Evolutionary conservation across 2,329 filamentous ascomycete genomes (phyloP).

Genomic region (Cercospora brassicicola): DNA sequence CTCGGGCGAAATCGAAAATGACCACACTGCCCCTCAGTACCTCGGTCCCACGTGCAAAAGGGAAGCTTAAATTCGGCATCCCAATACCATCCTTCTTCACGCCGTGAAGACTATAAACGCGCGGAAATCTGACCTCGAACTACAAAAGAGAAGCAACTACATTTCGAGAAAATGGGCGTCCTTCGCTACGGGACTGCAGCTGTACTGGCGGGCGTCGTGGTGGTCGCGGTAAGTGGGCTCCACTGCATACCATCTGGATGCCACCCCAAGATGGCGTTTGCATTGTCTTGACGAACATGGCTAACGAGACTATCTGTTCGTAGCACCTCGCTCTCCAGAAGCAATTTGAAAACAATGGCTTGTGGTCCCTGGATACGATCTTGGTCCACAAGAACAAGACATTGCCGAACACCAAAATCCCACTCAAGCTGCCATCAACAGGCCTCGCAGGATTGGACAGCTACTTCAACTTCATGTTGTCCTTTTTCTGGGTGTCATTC

Average conservation of each 20-base stretch:
- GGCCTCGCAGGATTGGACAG: constrained; percentile 24
- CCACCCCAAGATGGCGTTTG: no score
- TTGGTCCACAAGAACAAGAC: constrained; percentile 21
- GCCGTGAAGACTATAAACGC: background rate
- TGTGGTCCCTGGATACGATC: constrained; percentile 19
- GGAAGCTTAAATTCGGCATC: background rate
- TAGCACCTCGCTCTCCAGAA: constrained; percentile 22
- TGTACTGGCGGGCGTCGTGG: background rate
- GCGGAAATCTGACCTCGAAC: background rate
- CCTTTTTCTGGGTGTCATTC: constrained; percentile 26
- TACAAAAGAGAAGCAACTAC: background rate
- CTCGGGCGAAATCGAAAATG: background rate
- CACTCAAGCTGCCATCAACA: constrained; percentile 23
- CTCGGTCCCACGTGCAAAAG: constrained; percentile 1
- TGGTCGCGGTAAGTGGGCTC: background rate
- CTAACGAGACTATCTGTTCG: background rate
- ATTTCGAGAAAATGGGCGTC: background rate
- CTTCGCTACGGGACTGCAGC: background rate
- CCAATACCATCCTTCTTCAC: background rate
- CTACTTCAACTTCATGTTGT: constrained; percentile 29
- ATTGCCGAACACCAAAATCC: constrained; percentile 27
- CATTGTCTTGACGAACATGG: no score
- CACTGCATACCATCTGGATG: background rate
- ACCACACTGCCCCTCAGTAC: background rate
- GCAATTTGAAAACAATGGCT: constrained; percentile 28